phyloP scores from a whole-genome alignment of 345 rosid species.

The Citrus inodora region DNA sequence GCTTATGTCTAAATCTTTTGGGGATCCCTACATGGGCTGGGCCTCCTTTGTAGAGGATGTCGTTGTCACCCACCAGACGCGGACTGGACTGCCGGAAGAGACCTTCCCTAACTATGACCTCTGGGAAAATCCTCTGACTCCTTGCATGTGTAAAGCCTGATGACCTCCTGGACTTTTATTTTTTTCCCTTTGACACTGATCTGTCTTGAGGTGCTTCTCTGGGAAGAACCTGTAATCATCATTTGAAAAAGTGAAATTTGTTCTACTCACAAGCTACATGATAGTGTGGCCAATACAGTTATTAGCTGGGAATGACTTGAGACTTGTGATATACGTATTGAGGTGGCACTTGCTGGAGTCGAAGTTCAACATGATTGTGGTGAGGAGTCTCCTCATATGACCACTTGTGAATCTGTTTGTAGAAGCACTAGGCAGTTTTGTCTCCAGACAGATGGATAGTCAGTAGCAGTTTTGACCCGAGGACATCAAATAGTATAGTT shows the following conservation, averaged over 20 bases:
- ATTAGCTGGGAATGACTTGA: neutral
- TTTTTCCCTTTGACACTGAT: constrained; percentile 7
- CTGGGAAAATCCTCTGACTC: constrained; percentile 99
- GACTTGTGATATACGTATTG: neutral
- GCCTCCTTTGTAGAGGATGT: constrained; percentile 98
- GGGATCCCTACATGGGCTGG: constrained; percentile 99
- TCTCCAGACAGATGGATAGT: constrained; percentile 1
- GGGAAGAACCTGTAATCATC: neutral
- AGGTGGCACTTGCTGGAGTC: neutral
- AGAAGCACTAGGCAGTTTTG: constrained; percentile 2
- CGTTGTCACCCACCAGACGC: constrained; percentile 84
- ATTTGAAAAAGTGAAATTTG: constrained; percentile 6
- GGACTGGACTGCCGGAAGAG: constrained; percentile 97
- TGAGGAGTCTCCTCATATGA: neutral
- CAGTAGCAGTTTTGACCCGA: neutral
- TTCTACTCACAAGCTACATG: constrained; percentile 10
- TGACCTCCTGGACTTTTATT: neutral
- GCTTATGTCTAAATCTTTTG: constrained; percentile 95
- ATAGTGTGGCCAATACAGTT: neutral
- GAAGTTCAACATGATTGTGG: neutral
- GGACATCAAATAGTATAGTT: neutral
- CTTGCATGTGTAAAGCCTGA: constrained; percentile 99
- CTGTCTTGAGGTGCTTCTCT: constrained; percentile 13
- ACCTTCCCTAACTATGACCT: constrained; percentile 99
- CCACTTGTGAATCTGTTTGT: neutral